Percentiles rank a stretch among this genome's conserved stretches.
Evolutionary conservation across 2,329 filamentous ascomycete species (phyloP).

Genomic region (Alternaria triticina): DNA sequence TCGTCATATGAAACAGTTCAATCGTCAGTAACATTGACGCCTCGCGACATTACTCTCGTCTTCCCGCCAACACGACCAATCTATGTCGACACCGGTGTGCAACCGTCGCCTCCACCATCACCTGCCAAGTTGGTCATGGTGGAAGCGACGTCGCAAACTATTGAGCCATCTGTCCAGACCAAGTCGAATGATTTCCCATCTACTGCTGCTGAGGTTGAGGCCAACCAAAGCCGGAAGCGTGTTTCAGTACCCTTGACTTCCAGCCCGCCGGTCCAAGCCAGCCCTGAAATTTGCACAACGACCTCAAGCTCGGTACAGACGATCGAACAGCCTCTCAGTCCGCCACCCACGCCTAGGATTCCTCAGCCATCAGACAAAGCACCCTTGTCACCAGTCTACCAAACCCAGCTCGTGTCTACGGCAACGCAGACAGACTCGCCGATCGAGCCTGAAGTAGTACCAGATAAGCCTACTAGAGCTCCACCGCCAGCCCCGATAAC

Average conservation of each 20-base stretch:
- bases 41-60: constrained; percentile 37
- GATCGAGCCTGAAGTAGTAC: constrained; percentile 39
- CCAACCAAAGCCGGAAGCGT: constrained; percentile 75
- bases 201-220: constrained; percentile 63
- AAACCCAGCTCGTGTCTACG: constrained; percentile 58
- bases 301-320: constrained; percentile 71
- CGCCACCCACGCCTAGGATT: constrained; percentile 68
- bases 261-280: constrained; percentile 17
- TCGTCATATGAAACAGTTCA: constrained; percentile 26
- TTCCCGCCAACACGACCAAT: constrained; percentile 47
- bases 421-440: constrained; percentile 66
- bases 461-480: constrained; percentile 26
- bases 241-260: constrained; percentile 53
- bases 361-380: constrained; percentile 51
- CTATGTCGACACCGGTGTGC: constrained; percentile 79
- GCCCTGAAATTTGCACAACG: constrained; percentile 54
- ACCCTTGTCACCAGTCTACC: constrained; percentile 43
- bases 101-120: constrained; percentile 83
- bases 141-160: constrained; percentile 30
- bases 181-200: constrained; percentile 30
- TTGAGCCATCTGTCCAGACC: constrained; percentile 21
- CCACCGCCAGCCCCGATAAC: constrained; percentile 50
- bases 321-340: constrained; percentile 66
- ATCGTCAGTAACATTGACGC: constrained; percentile 31
- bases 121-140: constrained; percentile 56